Evolutionary conservation across 169 alveolate species (phyloP), one percentile per base, ranked within the genome.

Genomic region (Cystoisospora suis): DNA sequence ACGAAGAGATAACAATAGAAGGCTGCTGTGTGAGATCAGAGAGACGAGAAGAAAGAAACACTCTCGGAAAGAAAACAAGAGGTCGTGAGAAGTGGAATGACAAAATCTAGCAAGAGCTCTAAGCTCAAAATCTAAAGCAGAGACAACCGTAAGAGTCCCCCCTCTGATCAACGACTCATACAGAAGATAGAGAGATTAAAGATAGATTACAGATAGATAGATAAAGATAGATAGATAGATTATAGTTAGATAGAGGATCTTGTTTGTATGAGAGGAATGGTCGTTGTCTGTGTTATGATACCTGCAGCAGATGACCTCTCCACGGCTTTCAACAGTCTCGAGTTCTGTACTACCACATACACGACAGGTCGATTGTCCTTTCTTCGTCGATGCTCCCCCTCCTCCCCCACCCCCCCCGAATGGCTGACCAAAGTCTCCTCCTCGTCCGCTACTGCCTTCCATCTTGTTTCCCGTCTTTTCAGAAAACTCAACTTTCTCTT

Each of bases 271-370:
- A 53, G 61, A 9, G 20, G 20, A 53, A 53, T 20, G 61, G 20
- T 20, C 20, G 42, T 29, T 61, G 77, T n/a, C 77, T 23, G 36
- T 3, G 12, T n/a, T n/a, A 2, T 20, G 27, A 38, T 3, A 87
- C 91, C 91, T 70, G 90, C 92, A 81, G 86, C 94, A 92, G 29
- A 85, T 80, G 20, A 81, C 58, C 27, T 92, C 94, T 0, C 94
- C 94, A 40, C 90, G 93, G 77, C 56, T 40, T 20, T 92, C 94
- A 69, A 59, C 61, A 34, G 61, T n/a, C 69, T 81, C 93, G 12
- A 87, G 27, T 45, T 92, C 94, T 29, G 77, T 56, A 65, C 94
- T 61, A 65, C 94, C 94, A 70, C 94, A 92, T 17, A 47, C 47
- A 47, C 87, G 77, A 83, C 94, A 92, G n/a, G n/a, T n/a, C 49